Evolutionary conservation across 1,284 basidiomycete species (phyloP).

Genomic region (Polyporus tsugae): DNA sequence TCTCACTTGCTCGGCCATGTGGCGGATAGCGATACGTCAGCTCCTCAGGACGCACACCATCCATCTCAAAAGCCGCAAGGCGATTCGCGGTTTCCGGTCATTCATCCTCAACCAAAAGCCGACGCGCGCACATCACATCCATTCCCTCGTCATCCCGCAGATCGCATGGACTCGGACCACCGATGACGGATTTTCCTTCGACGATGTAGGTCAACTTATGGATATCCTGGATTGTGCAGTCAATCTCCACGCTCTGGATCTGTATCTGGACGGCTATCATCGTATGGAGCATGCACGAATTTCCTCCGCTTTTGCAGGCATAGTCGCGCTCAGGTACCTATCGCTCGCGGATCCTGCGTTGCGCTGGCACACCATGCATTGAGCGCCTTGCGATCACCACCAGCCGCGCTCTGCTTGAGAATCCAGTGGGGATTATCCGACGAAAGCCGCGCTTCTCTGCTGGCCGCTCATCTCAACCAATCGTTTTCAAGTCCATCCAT

Average conservation of each 20-base stretch:
- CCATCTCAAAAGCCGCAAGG: neutral
- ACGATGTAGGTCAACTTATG: neutral
- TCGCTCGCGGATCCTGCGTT: neutral
- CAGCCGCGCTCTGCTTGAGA: neutral
- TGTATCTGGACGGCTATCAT: neutral
- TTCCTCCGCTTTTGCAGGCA: neutral
- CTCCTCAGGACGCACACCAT: neutral
- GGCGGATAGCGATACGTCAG: neutral
- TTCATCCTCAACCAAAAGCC: neutral
- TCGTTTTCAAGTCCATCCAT: neutral
- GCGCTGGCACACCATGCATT: neutral
- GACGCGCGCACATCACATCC: neutral
- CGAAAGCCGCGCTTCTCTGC: too few relatives aligned
- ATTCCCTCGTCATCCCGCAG: neutral
- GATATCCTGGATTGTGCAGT: neutral
- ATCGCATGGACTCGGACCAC: neutral
- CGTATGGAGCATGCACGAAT: neutral
- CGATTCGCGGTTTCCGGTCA: neutral
- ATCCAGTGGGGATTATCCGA: too few relatives aligned
- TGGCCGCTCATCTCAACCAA: too few relatives aligned
- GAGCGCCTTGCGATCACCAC: neutral
- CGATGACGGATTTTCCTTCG: accelerated
- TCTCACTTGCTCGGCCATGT: neutral
- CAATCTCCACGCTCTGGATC: neutral
- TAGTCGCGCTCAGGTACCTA: neutral